A percentile compares a stretch with the other conserved stretches of the same genome.
These are phyloP conservation scores for Synchytrium microbalum DNA, from an alignment of 371 early-diverging fungal genomes.

Conservation along the genomic window DNA sequence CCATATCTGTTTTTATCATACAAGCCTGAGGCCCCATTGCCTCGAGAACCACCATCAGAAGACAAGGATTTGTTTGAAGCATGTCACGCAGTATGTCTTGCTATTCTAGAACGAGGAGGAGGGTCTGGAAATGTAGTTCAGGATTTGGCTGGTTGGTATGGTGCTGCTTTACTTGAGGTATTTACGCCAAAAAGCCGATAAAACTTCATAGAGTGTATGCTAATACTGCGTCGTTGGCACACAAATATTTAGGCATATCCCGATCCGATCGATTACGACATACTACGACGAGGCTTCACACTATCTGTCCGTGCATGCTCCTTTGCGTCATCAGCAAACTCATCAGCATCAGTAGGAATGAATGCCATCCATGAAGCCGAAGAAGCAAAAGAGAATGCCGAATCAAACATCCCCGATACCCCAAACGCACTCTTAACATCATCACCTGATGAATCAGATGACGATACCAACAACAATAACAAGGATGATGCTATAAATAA, in stretches of 20 bases:
- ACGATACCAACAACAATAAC: not conserved
- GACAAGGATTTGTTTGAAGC: conserved; percentile 30
- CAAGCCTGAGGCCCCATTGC: not conserved
- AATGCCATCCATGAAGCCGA: conserved; percentile 8
- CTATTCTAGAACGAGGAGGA: conserved; percentile 9
- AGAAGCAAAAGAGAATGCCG: not conserved
- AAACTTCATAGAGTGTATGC: not conserved
- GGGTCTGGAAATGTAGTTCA: conserved; percentile 7
- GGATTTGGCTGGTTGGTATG: conserved; percentile 16
- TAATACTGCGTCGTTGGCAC: not conserved
- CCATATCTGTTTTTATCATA: conserved; percentile 16
- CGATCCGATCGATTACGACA: conserved; percentile 19
- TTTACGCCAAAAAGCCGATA: not conserved
- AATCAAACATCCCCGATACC: not conserved
- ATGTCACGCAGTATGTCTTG: conserved; percentile 15
- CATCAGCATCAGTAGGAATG: not conserved
- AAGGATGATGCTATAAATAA: not conserved
- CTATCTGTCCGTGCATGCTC: conserved; percentile 19
- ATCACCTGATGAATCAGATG: not conserved
- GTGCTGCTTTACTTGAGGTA: conserved; percentile 17
- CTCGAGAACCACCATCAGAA: conserved; percentile 2
- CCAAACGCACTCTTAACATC: not conserved
- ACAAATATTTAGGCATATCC: conserved; percentile 12
- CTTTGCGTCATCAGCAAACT: conserved; percentile 9
- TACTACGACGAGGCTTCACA: conserved; percentile 14